phyloP scores from a whole-genome alignment of 2,329 filamentous ascomycete genomes.

The Canariomyces notabilis region DNA sequence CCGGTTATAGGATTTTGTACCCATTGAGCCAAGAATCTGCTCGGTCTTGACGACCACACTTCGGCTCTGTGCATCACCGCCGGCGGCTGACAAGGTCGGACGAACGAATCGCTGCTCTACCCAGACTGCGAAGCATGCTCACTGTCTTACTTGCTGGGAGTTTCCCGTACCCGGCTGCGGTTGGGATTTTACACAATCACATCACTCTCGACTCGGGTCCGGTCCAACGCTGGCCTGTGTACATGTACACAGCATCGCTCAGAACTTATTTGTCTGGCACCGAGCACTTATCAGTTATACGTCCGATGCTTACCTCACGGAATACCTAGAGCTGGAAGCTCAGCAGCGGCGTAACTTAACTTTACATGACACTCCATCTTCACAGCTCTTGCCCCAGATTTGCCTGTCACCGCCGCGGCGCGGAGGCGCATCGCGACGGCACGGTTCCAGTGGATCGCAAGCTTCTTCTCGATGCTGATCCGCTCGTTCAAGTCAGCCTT shows the following conservation, averaged over 20 bases:
- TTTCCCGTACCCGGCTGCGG: neutral
- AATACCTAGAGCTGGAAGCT: too few species aligned
- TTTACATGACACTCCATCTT: neutral
- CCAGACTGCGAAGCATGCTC: neutral
- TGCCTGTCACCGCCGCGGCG: too few species aligned
- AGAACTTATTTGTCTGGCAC: too few species aligned
- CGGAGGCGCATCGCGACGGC: neutral
- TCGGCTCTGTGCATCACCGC: conserved; percentile 2
- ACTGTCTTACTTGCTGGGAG: neutral
- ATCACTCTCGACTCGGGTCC: neutral
- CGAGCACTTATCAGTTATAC: too few species aligned
- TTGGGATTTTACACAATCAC: neutral
- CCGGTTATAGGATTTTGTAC: too few species aligned
- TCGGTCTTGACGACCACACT: neutral
- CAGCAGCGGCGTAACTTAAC: too few species aligned
- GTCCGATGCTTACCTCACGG: too few species aligned
- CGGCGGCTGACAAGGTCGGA: conserved; percentile 12
- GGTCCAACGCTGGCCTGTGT: neutral
- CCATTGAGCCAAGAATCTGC: too few species aligned
- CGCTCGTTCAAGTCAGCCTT: neutral
- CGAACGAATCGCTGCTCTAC: conserved; percentile 8
- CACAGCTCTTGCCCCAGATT: too few species aligned
- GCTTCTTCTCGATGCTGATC: neutral
- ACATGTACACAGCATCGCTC: too few species aligned
- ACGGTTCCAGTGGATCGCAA: neutral